Evolutionary conservation across 805 yeast genomes (phyloP), one percentile per base, ranked within the genome.

Genomic region (Candida coquimbonensis): DNA sequence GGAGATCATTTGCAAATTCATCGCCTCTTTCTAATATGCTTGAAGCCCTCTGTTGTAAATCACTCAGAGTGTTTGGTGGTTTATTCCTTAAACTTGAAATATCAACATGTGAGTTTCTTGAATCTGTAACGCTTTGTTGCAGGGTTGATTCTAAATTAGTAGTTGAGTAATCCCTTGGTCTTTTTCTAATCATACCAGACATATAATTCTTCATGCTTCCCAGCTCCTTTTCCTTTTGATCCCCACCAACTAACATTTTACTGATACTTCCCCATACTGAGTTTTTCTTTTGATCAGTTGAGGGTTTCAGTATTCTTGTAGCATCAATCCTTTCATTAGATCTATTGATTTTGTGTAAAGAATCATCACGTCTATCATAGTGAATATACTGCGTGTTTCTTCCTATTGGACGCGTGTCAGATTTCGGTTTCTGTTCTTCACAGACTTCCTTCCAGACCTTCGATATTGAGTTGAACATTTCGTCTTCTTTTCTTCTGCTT

Each of bases 381-480:
- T 49, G 54, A 21, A 50, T 51, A 44, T 51, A 53, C 42, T 42
- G 55, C n/a, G 27, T 36, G 11, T 41, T 40, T n/a, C 29, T 32
- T 11, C 44, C 45, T 25, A 45, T 39, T 2, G 58, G 54, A 3
- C 49, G 44, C 31, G 51, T 49, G 6, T 47, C 49, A 13, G 49
- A 50, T 24, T 47, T 48, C 24, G 45, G 42, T 25, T 43, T 39
- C 9, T 48, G 40, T 36, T 54, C 57, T 7, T 51, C 56, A 5
- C 53, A 43, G 6, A 53, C 55, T 26, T 57, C 59, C 24, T 24
- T 49, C 61, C 61, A 57, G 14, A 42, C 55, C 26, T 53, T 57
- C 12, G 56, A 31, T 9, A 55, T 51, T 17, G 54, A 47, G 37
- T 48, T 40, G 39, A 56, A 53, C 61, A 56, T 17, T 17, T 17